Base-by-base conservation (phyloP, 148 eudicot genomes). In the Pouteria glomerata region DNA sequence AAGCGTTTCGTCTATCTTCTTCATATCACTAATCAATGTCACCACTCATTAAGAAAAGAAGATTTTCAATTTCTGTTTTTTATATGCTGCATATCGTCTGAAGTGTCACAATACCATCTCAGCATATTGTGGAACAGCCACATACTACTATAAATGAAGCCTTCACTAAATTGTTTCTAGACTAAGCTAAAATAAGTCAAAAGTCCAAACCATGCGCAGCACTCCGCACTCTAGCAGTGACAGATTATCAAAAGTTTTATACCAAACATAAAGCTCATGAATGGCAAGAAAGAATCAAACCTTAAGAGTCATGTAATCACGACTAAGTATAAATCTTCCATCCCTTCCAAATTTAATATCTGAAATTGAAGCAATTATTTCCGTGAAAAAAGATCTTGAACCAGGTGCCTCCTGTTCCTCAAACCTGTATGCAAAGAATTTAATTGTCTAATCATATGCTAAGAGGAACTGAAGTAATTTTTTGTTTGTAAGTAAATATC, bases 301-400 rank as follows among this genome's bases (percentile, higher is more conserved):
- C 89, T 88, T 88, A 47, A 88, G 89, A 27, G 86, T 82, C 92
- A 85, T 88, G 63, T 88, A 88, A 68, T 88, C 93, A 75, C 93
- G 93, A 69, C 93, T 86, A 26, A 88, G 80, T 71, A 88, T 55
- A 58, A 84, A 82, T 84, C 90, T 88, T 59, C 93, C 93, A 69
- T 84, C 86, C 72, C 71, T 88, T 30, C 81, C 88, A 77, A 88
- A 88, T 76, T 88, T 88, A 65, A 88, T 86, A 82, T 88, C 93
- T 72, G 93, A 88, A 79, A 88, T 79, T 23, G 93, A 86, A 67
- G 90, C 90, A 55, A 88, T 88, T 52, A 88, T 88, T 75, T 88
- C 93, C 0, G 93, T 88, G 85, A 88, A 88, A 79, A 88, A 88
- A 29, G 93, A 88, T 70, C 88, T 84, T 35, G 93, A 82, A 72